Base-by-base conservation (phyloP, 1,139 yeast species). In the Petasospora fabianii region DNA sequence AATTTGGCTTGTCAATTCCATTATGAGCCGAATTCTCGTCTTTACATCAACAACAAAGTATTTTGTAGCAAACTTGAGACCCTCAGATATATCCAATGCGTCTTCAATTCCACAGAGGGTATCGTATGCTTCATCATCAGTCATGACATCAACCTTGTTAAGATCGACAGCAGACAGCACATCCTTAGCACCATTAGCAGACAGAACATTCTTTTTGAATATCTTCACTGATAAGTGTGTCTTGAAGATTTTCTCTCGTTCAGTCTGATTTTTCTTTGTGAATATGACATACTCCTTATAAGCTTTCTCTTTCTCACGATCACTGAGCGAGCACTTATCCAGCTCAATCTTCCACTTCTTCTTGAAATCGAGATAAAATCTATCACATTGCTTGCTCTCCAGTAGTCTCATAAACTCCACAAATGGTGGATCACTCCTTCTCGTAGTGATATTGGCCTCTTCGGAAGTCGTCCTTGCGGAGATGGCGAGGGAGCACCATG, bases 291-390 rank as follows among this genome's bases (percentile, higher is more conserved):
- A 65, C 32, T 62, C 68, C 28, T 68, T 58, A 50, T 67, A 73
- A 10, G 62, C 43, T 22, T 52, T 57, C 46, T 71, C 76, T 36
- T 61, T 61, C 26, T 63, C 66, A 27, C 62, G 59, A 24, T 69
- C 73, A 3, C 65, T 37, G 3, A 68, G 44, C 6, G 52, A 52
- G 3, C 61, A 43, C 3, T 47, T 46, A 17, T 49, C 46, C 42
- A 70, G 61, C 20, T 51, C 59, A 10, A 53, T 56, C 19, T 66
- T 57, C 50, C 57, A 51, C 39, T 63, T 61, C 15, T 75, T 60
- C 44, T 71, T 71, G 51, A 75, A 73, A 35, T 72, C 77, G n/a
- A 66, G 50, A 44, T 65, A 75, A 34, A 65, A 61, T 32, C 58
- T 43, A 14, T 61, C 62, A 19, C 64, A 55, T 11, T 55, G 53